Percentiles rank a stretch among this genome's conserved stretches.
Conservation (phyloP, 164 flowering plant genomes). For the Vitis rotundifolia region DNA sequence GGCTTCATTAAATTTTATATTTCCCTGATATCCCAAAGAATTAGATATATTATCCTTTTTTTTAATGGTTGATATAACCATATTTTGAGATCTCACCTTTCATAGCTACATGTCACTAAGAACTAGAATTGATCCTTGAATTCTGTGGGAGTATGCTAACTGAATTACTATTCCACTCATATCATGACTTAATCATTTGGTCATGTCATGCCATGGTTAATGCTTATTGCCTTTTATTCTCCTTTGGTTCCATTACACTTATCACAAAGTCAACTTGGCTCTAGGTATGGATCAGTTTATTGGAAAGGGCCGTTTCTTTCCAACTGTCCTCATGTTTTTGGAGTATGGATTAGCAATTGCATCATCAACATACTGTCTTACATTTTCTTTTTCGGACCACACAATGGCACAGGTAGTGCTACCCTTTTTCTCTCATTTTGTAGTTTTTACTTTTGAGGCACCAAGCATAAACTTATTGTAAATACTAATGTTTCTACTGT, state of each 20-base stretch:
- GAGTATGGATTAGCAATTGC: constrained; percentile 91
- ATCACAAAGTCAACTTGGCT: constrained; percentile 9
- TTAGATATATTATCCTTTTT: too few species aligned
- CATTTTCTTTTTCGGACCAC: constrained; percentile 91
- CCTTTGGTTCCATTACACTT: background rate
- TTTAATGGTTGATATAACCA: too few species aligned
- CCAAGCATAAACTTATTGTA: background rate
- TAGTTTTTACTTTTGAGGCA: background rate
- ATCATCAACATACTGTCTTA: constrained; percentile 94
- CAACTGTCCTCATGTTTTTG: constrained; percentile 68
- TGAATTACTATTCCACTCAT: too few species aligned
- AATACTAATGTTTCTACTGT: constrained; percentile 6
- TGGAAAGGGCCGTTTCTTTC: constrained; percentile 62
- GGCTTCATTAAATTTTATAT: too few species aligned
- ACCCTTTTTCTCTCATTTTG: background rate
- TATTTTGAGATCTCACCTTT: too few species aligned
- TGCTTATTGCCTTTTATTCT: background rate
- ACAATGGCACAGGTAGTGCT: constrained; percentile 79
- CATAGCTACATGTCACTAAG: too few species aligned
- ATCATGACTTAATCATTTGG: too few species aligned
- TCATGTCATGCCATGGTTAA: background rate
- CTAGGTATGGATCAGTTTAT: constrained; percentile 88
- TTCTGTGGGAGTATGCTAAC: too few species aligned
- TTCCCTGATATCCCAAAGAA: too few species aligned
- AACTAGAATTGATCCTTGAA: too few species aligned